Evolutionary conservation across 179 eudicot genomes (phyloP), one percentile per base, ranked within the genome.

Genomic region (Sideroxylon spinosum): DNA sequence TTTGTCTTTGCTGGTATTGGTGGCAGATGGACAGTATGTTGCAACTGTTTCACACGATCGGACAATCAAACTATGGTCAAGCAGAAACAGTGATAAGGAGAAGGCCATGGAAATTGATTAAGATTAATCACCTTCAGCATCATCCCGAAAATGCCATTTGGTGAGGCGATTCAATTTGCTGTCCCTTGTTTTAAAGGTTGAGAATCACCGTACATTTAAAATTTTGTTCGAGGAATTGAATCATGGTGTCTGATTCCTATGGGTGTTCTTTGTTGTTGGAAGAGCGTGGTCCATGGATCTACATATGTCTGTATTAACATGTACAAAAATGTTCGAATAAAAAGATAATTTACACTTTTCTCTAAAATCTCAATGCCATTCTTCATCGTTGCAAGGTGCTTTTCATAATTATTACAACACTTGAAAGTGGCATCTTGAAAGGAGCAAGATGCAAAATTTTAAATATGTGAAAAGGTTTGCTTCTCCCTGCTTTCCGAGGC

Each of bases 11-110:
- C n/a, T 73, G 9, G 22, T 26, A 61, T 78, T 60, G 76, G 79
- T 66, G 82, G 85, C 93, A 95, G 99, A 95, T 89, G 98, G 98
- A 75, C 94, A 90, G 72, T 80, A 37, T 71, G 83, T 95, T 56
- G 92, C 90, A 22, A 90, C 99, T 10, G 99, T 95, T 52, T 87
- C 97, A 8, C 91, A 92, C 74, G 99, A 95, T 82, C 88, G 97
- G 60, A 93, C 94, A 10, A 92, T 95, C 82, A 95, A 95, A 79
- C 74, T 91, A 37, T 93, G 98, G 98, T 87, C 97, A 17, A 85
- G 87, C 86, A 86, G 76, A 80, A 83, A 69, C 50, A 57, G 74
- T 49, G 86, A 80, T 44, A 87, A 82, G 71, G 93, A 92, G 9
- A 90, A 82, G 79, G 82, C 81, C 8, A 95, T 95, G 98, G 98